Evolutionary conservation across 2,329 filamentous ascomycete species (phyloP).

Genomic region (Colletotrichum scovillei): DNA sequence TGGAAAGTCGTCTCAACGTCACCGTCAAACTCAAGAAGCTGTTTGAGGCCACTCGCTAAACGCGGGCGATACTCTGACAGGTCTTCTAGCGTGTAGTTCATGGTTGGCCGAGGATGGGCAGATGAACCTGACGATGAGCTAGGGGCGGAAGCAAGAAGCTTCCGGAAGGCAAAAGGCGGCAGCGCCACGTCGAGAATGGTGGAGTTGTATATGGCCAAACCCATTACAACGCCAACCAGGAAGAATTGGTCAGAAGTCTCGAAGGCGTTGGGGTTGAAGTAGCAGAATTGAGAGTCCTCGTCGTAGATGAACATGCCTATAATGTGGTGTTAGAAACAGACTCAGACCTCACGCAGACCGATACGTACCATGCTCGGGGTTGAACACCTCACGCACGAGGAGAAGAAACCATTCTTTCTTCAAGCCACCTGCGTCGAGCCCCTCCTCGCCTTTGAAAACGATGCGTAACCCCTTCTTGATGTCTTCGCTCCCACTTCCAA

Average conservation of each 20-base stretch:
- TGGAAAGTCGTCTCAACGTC: conserved; percentile 85
- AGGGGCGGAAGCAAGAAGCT: conserved; percentile 84
- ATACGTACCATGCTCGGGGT: conserved; percentile 83
- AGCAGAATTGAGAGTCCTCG: conserved; percentile 89
- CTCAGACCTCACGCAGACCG: not conserved
- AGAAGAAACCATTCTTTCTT: conserved; percentile 96
- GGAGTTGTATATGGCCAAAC: conserved; percentile 93
- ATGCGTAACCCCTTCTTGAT: conserved; percentile 92
- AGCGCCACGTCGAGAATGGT: conserved; percentile 91
- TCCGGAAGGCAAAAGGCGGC: conserved; percentile 90
- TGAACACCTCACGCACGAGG: conserved; percentile 89
- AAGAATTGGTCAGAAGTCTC: conserved; percentile 94
- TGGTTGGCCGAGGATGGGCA: conserved; percentile 67
- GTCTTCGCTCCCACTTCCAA: conserved; percentile 83
- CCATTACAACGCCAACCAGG: conserved; percentile 86
- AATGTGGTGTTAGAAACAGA: conserved; percentile 28
- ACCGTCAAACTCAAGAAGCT: conserved; percentile 85
- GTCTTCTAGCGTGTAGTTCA: conserved; percentile 83
- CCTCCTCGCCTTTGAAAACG: conserved; percentile 88
- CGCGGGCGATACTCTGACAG: conserved; percentile 83
- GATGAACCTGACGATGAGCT: conserved; percentile 63
- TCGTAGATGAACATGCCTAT: conserved; percentile 92
- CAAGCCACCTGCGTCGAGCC: conserved; percentile 88
- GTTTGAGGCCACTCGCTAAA: conserved; percentile 79
- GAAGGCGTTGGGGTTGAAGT: conserved; percentile 91